These are phyloP conservation scores for Tympanopsis confertula DNA, from an alignment of 2,329 filamentous ascomycete genomes.

Conservation along the genomic window DNA sequence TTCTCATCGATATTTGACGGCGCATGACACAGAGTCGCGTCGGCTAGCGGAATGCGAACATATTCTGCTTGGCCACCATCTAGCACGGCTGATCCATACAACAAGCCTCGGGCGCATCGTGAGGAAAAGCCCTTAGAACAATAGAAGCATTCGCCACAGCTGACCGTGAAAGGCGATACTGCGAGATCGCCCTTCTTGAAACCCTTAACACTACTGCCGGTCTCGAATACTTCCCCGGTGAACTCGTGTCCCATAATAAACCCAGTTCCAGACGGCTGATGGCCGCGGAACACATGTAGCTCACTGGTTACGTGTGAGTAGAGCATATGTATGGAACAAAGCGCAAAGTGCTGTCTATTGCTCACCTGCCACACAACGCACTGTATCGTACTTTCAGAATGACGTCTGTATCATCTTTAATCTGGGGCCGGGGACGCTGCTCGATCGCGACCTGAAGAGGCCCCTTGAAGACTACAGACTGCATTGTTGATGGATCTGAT, in stretches of 20 bases:
- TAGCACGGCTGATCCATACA: slow-evolving; percentile 60
- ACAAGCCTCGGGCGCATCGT: slow-evolving; percentile 56
- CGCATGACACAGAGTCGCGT: slow-evolving; percentile 68
- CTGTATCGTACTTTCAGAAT: slow-evolving; percentile 75
- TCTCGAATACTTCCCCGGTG: slow-evolving; percentile 61
- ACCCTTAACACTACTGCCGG: slow-evolving; percentile 55
- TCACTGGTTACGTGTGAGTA: slow-evolving; percentile 39
- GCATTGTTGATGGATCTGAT: slow-evolving; percentile 52
- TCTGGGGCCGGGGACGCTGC: slow-evolving; percentile 65
- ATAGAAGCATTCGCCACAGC: slow-evolving; percentile 67
- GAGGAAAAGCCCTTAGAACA: slow-evolving; percentile 68
- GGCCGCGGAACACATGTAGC: slow-evolving; percentile 75
- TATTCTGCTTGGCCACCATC: slow-evolving; percentile 78
- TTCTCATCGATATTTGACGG: slow-evolving; percentile 61
- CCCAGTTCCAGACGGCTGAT: slow-evolving; percentile 55
- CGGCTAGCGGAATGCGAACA: slow-evolving; percentile 65
- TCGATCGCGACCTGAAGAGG: slow-evolving; percentile 65
- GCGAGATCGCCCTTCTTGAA: slow-evolving; percentile 67
- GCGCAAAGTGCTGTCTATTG: slow-evolving; percentile 7
- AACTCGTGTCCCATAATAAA: slow-evolving; percentile 78
- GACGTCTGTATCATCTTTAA: slow-evolving; percentile 55
- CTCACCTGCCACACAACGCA: slow-evolving; percentile 78
- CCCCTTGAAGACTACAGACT: slow-evolving; percentile 78
- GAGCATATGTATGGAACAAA: slow-evolving; percentile 3
- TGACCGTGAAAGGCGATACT: slow-evolving; percentile 69